Evolutionary conservation across 768 basidiomycete genomes (phyloP).

Genomic region (Cystobasidiopsis lactophilus): DNA sequence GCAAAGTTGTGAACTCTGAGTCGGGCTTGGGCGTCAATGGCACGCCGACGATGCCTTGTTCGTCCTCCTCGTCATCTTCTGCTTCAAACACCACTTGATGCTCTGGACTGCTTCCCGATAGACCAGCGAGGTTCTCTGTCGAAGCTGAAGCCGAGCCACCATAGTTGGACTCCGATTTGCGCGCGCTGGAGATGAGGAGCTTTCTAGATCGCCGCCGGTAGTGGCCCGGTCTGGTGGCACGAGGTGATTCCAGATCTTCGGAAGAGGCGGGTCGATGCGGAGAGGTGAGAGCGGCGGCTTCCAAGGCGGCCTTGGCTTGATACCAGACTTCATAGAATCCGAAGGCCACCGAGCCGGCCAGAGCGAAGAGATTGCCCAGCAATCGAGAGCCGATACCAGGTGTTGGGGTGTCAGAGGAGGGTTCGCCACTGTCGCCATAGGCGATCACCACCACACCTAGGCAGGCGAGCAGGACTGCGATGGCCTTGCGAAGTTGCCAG

Average conservation of each 20-base stretch:
- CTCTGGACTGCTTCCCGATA: too few species aligned
- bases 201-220: constrained; percentile 16
- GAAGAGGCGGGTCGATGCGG: constrained; percentile 23
- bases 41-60: too few species aligned
- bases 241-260: constrained; percentile 1
- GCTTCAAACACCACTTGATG: not conserved
- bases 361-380: constrained; percentile 3
- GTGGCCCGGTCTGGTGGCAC: not conserved
- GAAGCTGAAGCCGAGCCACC: too few species aligned
- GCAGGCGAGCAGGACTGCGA: constrained; percentile 56
- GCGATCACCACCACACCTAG: constrained; percentile 54
- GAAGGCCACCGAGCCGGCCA: constrained; percentile 15
- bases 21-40: too few species aligned
- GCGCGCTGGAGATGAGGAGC: too few species aligned
- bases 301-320: constrained; percentile 24
- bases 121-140: too few species aligned
- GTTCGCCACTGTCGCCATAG: constrained; percentile 35
- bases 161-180: too few species aligned
- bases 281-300: constrained; percentile 26
- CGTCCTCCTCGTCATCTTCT: constrained; percentile 2
- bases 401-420: not conserved
- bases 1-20: not conserved
- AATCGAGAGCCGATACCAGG: not conserved
- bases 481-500: constrained; percentile 45
- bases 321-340: constrained; percentile 3